Evolutionary conservation across 139 green algal genomes (phyloP).

Genomic region (Bryopsis sp.): DNA sequence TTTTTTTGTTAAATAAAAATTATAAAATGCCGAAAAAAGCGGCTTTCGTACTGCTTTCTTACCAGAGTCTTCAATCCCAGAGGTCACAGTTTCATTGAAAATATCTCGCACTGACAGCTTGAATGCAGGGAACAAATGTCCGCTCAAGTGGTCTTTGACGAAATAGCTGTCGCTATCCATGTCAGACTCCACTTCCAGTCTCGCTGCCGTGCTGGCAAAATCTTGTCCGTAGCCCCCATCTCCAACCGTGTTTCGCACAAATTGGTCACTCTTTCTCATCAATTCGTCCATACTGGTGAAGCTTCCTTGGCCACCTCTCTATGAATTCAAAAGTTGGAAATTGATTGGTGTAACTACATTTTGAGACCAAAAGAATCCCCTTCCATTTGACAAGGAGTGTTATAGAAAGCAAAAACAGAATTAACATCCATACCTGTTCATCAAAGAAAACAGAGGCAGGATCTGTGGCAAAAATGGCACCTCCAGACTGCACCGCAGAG

Average conservation of each 20-base stretch:
- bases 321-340: too few species aligned
- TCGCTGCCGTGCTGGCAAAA: neutral
- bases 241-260: neutral
- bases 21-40: neutral
- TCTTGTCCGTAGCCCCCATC: constrained; percentile 1
- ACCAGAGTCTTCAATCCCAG: constrained; percentile 10
- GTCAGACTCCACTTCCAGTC: neutral
- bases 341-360: too few species aligned
- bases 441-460: too few species aligned
- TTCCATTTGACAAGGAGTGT: too few species aligned
- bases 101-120: constrained; percentile 3
- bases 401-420: too few species aligned
- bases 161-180: neutral
- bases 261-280: too few species aligned
- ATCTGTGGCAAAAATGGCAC: constrained; percentile 13
- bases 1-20: too few species aligned
- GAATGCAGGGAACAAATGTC: neutral
- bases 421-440: too few species aligned
- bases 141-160: constrained; percentile 4
- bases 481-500: neutral
- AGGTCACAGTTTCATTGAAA: neutral
- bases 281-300: too few species aligned
- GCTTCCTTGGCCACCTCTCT: too few species aligned
- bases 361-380: too few species aligned
- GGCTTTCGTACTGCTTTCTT: neutral